Conservation (phyloP, 2,329 filamentous ascomycete genomes). For the Dactylellina haptotyla region DNA sequence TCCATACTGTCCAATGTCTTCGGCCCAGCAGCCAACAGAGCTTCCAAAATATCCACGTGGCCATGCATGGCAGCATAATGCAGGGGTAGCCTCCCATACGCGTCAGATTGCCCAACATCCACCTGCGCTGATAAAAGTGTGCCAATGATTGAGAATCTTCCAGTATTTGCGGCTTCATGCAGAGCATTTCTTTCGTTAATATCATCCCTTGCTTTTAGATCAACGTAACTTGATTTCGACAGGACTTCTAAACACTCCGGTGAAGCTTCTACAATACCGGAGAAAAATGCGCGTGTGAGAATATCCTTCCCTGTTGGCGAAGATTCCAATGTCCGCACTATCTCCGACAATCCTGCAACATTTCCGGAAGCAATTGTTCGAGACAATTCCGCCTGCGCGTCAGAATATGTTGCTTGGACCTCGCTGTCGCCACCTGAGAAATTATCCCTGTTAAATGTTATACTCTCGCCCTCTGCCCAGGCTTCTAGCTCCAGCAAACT, state of each 20-base stretch:
- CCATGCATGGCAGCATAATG: constrained; percentile 98
- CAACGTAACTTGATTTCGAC: constrained; percentile 81
- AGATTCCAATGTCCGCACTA: constrained; percentile 75
- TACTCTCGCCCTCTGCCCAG: constrained; percentile 95
- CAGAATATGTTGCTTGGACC: constrained; percentile 68
- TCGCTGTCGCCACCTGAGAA: constrained; percentile 64
- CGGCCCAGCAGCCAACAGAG: constrained; percentile 74
- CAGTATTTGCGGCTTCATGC: constrained; percentile 95
- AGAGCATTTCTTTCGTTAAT: constrained; percentile 97
- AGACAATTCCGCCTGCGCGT: constrained; percentile 86
- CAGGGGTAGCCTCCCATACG: constrained; percentile 90
- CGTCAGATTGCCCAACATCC: constrained; percentile 82
- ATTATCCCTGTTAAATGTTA: constrained; percentile 73
- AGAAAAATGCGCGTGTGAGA: constrained; percentile 88
- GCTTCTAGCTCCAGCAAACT: constrained; percentile 92
- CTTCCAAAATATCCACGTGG: constrained; percentile 81
- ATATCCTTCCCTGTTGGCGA: constrained; percentile 75
- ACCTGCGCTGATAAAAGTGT: constrained; percentile 80
- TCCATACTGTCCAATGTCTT: constrained; percentile 87
- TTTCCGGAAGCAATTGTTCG: constrained; percentile 88
- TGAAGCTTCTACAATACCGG: constrained; percentile 86
- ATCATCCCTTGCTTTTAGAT: constrained; percentile 93
- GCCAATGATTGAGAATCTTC: constrained; percentile 79
- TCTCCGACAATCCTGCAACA: constrained; percentile 78
- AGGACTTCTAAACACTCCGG: constrained; percentile 79